phyloP scores from a whole-genome alignment of 805 yeast genomes.

The Torulaspora quercuum region DNA sequence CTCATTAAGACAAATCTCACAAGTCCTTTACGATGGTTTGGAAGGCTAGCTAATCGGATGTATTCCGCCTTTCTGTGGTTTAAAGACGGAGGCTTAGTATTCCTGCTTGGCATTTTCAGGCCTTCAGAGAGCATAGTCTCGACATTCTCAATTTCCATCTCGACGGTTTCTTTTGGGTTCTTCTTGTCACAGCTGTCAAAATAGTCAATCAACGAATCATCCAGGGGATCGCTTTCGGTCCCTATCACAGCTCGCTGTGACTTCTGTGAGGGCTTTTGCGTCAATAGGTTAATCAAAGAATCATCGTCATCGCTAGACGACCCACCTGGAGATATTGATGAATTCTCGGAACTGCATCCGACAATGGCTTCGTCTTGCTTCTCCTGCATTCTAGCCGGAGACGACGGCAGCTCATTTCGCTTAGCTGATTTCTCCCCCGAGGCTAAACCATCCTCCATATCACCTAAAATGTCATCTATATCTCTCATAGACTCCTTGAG shows the following conservation, averaged over 20 bases:
- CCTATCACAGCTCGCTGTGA: background rate
- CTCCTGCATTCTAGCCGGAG: constrained; percentile 22
- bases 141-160: constrained; percentile 9
- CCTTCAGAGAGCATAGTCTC: constrained; percentile 16
- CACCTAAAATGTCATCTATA: constrained; percentile 34
- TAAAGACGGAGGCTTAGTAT: background rate
- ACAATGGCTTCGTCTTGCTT: constrained; percentile 6
- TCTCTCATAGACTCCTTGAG: constrained; percentile 24
- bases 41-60: constrained; percentile 38
- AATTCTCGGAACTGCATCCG: background rate
- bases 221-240: constrained; percentile 13
- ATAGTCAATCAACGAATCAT: constrained; percentile 25
- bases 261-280: constrained; percentile 22
- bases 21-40: constrained; percentile 47
- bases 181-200: constrained; percentile 10
- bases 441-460: constrained; percentile 25
- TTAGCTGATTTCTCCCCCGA: constrained; percentile 11
- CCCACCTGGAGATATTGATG: constrained; percentile 3
- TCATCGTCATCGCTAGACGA: constrained; percentile 26
- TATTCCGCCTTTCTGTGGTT: constrained; percentile 8
- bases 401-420: constrained; percentile 28
- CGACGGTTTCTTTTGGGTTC: constrained; percentile 1
- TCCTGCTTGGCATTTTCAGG: constrained; percentile 5
- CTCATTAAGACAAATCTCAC: constrained; percentile 30
- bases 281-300: constrained; percentile 28